Evolutionary conservation across 805 yeast genomes (phyloP).

Genomic region (Brettanomyces naardenensis): DNA sequence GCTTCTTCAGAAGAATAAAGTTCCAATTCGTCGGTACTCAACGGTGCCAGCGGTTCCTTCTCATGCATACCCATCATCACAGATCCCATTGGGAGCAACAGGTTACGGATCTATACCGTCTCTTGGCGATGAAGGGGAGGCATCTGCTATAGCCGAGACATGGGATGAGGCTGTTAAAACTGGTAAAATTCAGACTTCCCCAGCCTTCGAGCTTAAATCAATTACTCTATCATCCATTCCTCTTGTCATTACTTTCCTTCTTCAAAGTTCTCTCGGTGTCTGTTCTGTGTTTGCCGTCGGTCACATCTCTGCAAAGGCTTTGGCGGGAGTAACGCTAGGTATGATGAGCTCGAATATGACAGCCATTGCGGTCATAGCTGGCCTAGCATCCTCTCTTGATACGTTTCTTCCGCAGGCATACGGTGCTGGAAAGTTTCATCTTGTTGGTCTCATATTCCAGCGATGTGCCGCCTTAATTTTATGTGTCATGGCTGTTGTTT

Average conservation of each 20-base stretch:
- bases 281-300: slow-evolving; percentile 77
- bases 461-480: slow-evolving; percentile 55
- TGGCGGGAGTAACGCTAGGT: slow-evolving; percentile 70
- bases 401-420: slow-evolving; percentile 74
- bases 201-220: slow-evolving; percentile 31
- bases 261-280: slow-evolving; percentile 67
- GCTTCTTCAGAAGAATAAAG: slow-evolving; percentile 19
- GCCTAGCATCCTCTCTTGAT: slow-evolving; percentile 71
- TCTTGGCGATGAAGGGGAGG: slow-evolving; percentile 3
- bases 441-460: slow-evolving; percentile 63
- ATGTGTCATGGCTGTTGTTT: slow-evolving; percentile 45
- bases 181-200: slow-evolving; percentile 37
- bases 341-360: slow-evolving; percentile 74
- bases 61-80: background rate
- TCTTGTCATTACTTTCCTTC: slow-evolving; percentile 53
- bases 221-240: slow-evolving; percentile 43
- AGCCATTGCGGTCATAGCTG: slow-evolving; percentile 69
- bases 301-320: slow-evolving; percentile 57
- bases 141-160: slow-evolving; percentile 19
- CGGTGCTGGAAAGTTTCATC: slow-evolving; percentile 55
- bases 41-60: background rate
- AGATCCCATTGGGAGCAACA: background rate
- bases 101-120: slow-evolving; percentile 6
- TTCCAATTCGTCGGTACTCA: slow-evolving; percentile 19
- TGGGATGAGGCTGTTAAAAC: slow-evolving; percentile 27